Base-by-base conservation (phyloP, 805 yeast genomes). In the Candida khao-thaluensis region DNA sequence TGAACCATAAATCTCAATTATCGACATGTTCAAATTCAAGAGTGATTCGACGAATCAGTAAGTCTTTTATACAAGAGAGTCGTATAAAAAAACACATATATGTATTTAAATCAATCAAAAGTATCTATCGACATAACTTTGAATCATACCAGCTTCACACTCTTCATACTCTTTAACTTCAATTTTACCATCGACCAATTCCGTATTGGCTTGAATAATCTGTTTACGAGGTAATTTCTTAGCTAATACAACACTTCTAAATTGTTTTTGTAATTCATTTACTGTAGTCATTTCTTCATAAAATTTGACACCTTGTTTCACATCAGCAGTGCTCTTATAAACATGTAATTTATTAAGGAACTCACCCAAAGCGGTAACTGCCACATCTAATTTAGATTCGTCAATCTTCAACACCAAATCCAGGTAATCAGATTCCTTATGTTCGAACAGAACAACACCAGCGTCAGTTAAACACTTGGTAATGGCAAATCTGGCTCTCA, bases 401-500 rank as follows among this genome's bases (percentile, higher is more conserved):
- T 87, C 85, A 32, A 87, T 58, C 11, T 61, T 67, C 35, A 88
- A 68, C 37, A 66, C 66, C 53, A 88, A 66, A 52, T 87, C 95
- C 24, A 76, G 69, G 53, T 53, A 80, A 40, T 66, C 66, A 17
- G 66, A 72, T 4, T 61, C 62, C 44, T 73, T 67, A 51, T 71
- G 66, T 25, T 70, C 71, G 36, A 88, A 62, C 35, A 67, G 64
- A 18, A 80, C 80, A 27, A 87, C 81, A 20, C 84, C 81, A 1
- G 88, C 82, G 38, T 79, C 72, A 52, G 84, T 63, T 56, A 85
- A 80, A 10, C 82, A 74, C 65, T 85, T 85, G 73, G 85, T 72
- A 50, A 88, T 87, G 22, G 93, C 86, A 63, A 75, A 88, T 60
- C 96, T 73, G 3, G 95, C 96, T 66, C 87, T 95, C 88, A 87